A percentile compares a stretch with the other conserved stretches of the same genome.
Conservation (phyloP, 164 flowering plant species). For the Liquidambar formosana region DNA sequence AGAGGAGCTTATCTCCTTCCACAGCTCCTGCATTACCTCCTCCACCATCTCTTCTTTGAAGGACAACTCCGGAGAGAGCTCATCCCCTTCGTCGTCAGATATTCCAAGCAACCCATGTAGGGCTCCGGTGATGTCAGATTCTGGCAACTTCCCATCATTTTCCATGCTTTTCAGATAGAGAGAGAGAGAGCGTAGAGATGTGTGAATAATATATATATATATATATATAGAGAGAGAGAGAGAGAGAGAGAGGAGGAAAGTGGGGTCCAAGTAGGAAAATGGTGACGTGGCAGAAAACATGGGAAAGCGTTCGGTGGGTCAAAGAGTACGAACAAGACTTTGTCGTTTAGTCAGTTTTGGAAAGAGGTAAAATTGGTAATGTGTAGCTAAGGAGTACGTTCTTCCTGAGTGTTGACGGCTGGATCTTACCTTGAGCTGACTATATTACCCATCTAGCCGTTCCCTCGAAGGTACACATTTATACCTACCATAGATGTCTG, state of each 20-base stretch:
- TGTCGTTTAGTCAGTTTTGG: slow-evolving; percentile 3
- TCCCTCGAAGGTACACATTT: no score
- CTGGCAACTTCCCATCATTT: background rate
- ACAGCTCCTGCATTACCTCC: slow-evolving; percentile 23
- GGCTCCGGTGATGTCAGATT: background rate
- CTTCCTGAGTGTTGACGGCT: no score
- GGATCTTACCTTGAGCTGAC: no score
- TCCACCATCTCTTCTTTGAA: slow-evolving; percentile 24
- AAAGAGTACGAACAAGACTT: slow-evolving; percentile 2
- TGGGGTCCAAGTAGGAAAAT: slow-evolving; percentile 12
- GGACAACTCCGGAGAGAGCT: slow-evolving; percentile 4
- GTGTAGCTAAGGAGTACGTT: no score
- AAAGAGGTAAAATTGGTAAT: no score
- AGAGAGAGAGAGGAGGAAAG: background rate
- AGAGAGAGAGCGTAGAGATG: background rate
- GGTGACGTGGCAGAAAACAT: slow-evolving; percentile 13
- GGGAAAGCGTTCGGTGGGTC: no score
- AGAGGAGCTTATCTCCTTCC: slow-evolving; percentile 12
- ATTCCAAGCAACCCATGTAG: background rate
- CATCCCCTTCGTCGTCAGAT: background rate
- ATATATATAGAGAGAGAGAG: slow-evolving; percentile 3
- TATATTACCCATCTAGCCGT: no score
- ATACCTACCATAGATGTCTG: no score
- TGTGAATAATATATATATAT: no score
- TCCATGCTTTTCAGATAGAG: slow-evolving; percentile 5